A percentile compares a stretch with the other conserved stretches of the same genome.
These are phyloP conservation scores for Coniferiporia sulphurascens DNA, from an alignment of 1,284 basidiomycete genomes.

Conservation along the genomic window DNA sequence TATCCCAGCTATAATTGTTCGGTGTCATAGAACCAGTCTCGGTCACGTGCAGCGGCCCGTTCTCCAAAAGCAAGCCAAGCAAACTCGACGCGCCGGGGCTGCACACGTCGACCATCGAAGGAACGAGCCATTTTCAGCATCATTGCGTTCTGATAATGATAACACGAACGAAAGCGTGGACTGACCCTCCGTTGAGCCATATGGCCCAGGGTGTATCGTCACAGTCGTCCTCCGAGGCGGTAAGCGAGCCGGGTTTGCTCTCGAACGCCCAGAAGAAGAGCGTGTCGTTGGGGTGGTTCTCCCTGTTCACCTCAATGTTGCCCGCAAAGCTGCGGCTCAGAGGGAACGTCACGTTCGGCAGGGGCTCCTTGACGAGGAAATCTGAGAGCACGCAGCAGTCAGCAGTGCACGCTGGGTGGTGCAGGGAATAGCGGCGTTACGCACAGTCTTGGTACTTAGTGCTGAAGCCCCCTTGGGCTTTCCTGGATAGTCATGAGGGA, in stretches of 20 bases:
- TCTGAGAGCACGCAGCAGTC: constrained; percentile 12
- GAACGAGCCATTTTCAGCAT: neutral
- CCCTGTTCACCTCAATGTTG: constrained; percentile 58
- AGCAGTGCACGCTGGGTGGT: neutral
- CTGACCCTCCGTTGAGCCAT: constrained; percentile 71
- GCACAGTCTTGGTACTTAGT: constrained; percentile 30
- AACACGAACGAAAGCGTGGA: neutral
- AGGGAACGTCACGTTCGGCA: constrained; percentile 62
- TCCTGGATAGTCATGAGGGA: constrained; percentile 22
- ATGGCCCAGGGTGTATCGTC: constrained; percentile 63
- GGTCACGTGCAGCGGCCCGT: constrained; percentile 59
- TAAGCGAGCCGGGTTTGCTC: constrained; percentile 54
- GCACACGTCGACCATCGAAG: neutral
- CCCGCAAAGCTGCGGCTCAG: constrained; percentile 58
- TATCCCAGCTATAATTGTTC: constrained; percentile 56
- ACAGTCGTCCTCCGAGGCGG: constrained; percentile 27
- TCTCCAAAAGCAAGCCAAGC: constrained; percentile 62
- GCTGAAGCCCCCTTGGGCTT: constrained; percentile 23
- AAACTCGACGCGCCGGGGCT: constrained; percentile 70
- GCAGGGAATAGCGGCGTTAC: constrained; percentile 2
- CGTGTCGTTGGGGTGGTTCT: constrained; percentile 64
- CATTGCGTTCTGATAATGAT: neutral
- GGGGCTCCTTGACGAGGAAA: constrained; percentile 47
- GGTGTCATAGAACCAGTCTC: constrained; percentile 41
- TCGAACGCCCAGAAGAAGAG: constrained; percentile 73